A percentile compares a stretch with the other conserved stretches of the same genome.
Conservation (phyloP, 208 protist species). For the Naegleria fowleri region DNA sequence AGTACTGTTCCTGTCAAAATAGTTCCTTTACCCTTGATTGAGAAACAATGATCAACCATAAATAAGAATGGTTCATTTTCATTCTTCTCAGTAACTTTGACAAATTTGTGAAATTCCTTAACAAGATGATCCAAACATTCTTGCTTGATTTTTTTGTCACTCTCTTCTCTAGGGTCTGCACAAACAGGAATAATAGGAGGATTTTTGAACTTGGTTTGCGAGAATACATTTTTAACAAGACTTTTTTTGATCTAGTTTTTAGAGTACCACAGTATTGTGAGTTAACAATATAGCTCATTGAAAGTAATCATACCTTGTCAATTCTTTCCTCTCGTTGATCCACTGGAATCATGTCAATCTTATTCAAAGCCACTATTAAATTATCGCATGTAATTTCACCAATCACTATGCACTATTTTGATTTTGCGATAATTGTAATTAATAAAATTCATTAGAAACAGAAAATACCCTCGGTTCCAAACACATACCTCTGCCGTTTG, state of each 20-base stretch:
- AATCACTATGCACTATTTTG: constrained; percentile 58
- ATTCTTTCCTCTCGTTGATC: constrained; percentile 42
- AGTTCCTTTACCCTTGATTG: constrained; percentile 87
- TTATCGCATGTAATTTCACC: constrained; percentile 68
- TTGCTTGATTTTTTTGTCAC: constrained; percentile 8
- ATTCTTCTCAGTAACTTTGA: not conserved
- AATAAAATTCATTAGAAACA: too few relatives aligned
- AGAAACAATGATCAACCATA: constrained; percentile 96
- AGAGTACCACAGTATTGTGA: not conserved
- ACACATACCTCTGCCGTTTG: constrained; percentile 84
- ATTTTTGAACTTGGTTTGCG: constrained; percentile 32
- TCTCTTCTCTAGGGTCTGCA: constrained; percentile 20
- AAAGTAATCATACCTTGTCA: constrained; percentile 42
- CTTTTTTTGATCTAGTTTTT: constrained; percentile 32
- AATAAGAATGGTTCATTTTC: constrained; percentile 66
- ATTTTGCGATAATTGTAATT: not conserved
- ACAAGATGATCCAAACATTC: not conserved
- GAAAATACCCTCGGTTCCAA: too few relatives aligned
- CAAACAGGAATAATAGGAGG: constrained; percentile 41
- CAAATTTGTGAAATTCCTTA: not conserved
- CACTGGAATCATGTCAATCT: constrained; percentile 74
- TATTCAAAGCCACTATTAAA: constrained; percentile 92
- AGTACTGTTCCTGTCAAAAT: constrained; percentile 93
- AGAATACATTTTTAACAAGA: constrained; percentile 32
- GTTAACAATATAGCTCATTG: too few relatives aligned